Evolutionary conservation across 345 rosid genomes (phyloP).

Genomic region (Melastoma malabathricum): DNA sequence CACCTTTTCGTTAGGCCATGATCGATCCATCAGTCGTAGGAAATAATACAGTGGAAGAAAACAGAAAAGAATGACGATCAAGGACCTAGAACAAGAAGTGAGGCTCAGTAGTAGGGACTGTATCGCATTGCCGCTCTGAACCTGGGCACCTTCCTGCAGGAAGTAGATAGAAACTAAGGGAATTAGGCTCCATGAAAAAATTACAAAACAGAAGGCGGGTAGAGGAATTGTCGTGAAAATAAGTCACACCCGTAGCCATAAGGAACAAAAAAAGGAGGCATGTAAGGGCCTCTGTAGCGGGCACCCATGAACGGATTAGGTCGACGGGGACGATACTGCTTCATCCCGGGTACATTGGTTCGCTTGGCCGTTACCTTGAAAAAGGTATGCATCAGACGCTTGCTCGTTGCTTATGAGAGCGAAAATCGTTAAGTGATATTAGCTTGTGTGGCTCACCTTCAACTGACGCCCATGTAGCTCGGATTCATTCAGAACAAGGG

Average conservation of each 20-base stretch:
- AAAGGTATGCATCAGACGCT: background rate
- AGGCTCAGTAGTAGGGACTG: constrained; percentile 41
- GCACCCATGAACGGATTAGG: constrained; percentile 27
- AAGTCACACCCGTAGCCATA: constrained; percentile 42
- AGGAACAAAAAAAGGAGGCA: constrained; percentile 39
- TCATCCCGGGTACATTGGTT: constrained; percentile 69
- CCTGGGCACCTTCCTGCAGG: constrained; percentile 51
- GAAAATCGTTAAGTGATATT: background rate
- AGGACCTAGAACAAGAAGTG: no score
- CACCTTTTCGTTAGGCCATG: no score
- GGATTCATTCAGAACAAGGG: constrained; percentile 51
- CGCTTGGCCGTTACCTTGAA: constrained; percentile 50
- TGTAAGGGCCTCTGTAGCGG: constrained; percentile 22
- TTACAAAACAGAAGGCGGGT: background rate
- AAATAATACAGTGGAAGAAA: no score
- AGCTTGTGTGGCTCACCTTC: constrained; percentile 26
- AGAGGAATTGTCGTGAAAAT: background rate
- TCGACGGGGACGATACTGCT: constrained; percentile 48
- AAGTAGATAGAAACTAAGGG: background rate
- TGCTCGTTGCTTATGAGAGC: background rate
- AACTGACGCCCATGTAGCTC: constrained; percentile 61
- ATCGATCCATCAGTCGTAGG: no score
- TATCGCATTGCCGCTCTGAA: constrained; percentile 51
- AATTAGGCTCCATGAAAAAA: background rate
- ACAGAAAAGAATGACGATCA: no score